Evolutionary conservation across 2,329 filamentous ascomycete species (phyloP).

Genomic region (Colletotrichum lentis): DNA sequence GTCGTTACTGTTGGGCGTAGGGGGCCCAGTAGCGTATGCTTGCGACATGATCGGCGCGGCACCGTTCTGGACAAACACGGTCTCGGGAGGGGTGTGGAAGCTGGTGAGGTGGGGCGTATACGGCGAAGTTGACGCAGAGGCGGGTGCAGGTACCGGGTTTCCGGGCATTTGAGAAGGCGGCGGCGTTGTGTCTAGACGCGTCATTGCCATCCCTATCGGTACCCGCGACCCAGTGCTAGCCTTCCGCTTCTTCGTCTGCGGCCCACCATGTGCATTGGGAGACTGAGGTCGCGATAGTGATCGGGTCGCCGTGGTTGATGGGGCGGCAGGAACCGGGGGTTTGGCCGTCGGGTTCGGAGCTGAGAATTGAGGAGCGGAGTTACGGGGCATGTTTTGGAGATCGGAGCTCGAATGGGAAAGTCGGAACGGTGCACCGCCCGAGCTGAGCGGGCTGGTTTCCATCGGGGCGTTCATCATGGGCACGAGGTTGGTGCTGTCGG

Average conservation of each 20-base stretch:
- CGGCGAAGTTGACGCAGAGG: constrained; percentile 59
- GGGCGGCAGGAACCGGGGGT: constrained; percentile 28
- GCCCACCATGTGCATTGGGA: constrained; percentile 69
- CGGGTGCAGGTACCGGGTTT: constrained; percentile 50
- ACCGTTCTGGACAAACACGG: constrained; percentile 44
- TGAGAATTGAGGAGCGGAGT: constrained; percentile 49
- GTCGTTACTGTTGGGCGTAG: constrained; percentile 73
- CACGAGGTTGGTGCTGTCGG: constrained; percentile 34
- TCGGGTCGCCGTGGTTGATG: constrained; percentile 20
- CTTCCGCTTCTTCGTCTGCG: constrained; percentile 82
- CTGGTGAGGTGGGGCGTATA: constrained; percentile 59
- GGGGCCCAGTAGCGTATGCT: constrained; percentile 63
- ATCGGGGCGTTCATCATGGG: constrained; percentile 35
- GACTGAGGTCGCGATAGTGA: constrained; percentile 76
- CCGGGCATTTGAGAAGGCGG: constrained; percentile 49
- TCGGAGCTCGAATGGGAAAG: constrained; percentile 71
- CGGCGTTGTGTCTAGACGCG: constrained; percentile 72
- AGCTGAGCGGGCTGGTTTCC: constrained; percentile 47
- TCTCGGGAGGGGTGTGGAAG: constrained; percentile 53
- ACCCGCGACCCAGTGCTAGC: constrained; percentile 73
- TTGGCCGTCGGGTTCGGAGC: constrained; percentile 45
- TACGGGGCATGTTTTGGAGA: constrained; percentile 65
- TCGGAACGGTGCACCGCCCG: constrained; percentile 56
- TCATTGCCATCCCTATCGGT: constrained; percentile 81
- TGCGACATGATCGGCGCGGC: constrained; percentile 41